Evolutionary conservation across 2,329 filamentous ascomycete species (phyloP).

Genomic region (Colletotrichum liaoningense): DNA sequence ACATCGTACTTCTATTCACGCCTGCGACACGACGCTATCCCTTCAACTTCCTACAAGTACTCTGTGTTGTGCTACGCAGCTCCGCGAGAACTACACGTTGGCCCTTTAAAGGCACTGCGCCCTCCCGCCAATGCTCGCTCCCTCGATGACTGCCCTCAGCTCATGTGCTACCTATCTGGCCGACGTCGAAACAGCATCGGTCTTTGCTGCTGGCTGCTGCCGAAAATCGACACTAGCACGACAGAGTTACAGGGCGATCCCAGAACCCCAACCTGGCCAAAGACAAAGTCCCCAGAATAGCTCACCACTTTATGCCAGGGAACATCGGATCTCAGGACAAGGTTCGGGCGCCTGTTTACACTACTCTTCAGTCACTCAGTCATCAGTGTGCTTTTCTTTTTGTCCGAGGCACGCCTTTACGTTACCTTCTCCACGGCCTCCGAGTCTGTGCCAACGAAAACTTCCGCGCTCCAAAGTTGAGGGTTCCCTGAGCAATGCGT

Average conservation of each 20-base stretch:
- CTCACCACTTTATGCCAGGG: constrained; percentile 12
- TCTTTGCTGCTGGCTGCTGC: constrained; percentile 20
- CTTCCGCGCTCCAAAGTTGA: constrained; percentile 5
- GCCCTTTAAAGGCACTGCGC: not conserved
- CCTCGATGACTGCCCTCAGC: not conserved
- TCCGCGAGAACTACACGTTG: not conserved
- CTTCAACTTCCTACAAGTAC: not conserved
- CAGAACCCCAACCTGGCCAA: constrained; percentile 14
- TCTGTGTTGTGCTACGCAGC: not conserved
- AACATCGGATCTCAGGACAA: constrained; percentile 1
- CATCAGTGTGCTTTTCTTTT: not conserved
- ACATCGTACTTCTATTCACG: not conserved
- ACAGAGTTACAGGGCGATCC: constrained; percentile 21
- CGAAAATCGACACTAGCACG: constrained; percentile 23
- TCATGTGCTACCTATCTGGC: not conserved
- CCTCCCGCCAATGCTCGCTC: not conserved
- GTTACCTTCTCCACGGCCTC: not conserved
- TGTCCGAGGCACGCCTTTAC: not conserved
- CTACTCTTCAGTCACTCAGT: not conserved
- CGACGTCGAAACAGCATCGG: constrained; percentile 14
- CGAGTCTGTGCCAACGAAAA: constrained; percentile 8
- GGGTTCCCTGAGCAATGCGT: not conserved
- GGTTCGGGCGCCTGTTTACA: not conserved
- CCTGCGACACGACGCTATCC: not conserved
- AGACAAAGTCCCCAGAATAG: constrained; percentile 15